Evolutionary conservation across 805 yeast genomes (phyloP), one percentile per base, ranked within the genome.

Genomic region (Pichia sporocuriosa): DNA sequence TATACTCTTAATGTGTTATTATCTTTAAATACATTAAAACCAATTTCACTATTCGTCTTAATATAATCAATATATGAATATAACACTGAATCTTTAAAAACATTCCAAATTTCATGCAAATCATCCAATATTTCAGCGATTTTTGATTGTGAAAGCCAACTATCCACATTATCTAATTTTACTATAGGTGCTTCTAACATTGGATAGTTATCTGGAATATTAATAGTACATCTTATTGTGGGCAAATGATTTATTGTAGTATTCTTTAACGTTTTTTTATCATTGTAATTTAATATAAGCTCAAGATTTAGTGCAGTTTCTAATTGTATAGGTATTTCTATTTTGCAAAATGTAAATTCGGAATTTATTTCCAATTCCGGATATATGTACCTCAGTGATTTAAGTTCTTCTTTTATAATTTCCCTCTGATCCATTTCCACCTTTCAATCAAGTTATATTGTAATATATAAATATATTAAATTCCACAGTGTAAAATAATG

Each of bases 321-420:
- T 20, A 34, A 34, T n/a, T 35, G 44, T 10, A 64, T 40, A 0
- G 64, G 63, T 3, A 69, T 55, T 3, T 34, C 43, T 0, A 68
- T 40, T 0, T 44, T 6, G 0, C 72, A 72, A 1, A 48, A 11
- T 10, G 21, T 44, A 15, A 31, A 16, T 0, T 6, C 36, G 4
- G 16, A 2, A 17, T 37, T 27, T 4, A 56, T 43, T 26, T 17
- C 36, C 5, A 57, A 51, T 39, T 72, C 70, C 1, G 72, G 72
- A 44, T 58, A 73, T 1, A 73, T 73, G 0, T 68, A 65, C 35
- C 43, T 40, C 31, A 73, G 45, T 4, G 69, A 63, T 29, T 60
- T 66, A 15, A 73, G 55, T 45, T 73, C 77, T 44, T 69, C 69
- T 1, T 36, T 30, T 15, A 44, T 41, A 20, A 26, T 31, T 26